These are phyloP conservation scores for Nosema bombycis DNA, from an alignment of 371 early-diverging fungal species.

Conservation along the genomic window DNA sequence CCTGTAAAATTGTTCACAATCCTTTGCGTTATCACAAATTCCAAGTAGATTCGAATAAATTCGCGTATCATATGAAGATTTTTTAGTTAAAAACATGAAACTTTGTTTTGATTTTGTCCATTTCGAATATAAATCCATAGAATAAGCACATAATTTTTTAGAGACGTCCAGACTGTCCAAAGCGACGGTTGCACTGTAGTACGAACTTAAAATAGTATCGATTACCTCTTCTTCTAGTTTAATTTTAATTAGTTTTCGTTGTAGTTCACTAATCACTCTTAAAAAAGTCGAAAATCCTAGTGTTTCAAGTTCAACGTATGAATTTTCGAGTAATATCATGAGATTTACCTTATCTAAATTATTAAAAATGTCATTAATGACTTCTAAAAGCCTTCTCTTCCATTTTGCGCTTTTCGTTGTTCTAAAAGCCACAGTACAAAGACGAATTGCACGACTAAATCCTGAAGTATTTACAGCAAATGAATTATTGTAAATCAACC, in stretches of 20 bases:
- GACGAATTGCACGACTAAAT: conserved; percentile 10
- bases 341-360: not conserved
- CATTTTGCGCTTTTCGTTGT: conserved; percentile 7
- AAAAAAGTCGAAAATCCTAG: not conserved
- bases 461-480: not conserved
- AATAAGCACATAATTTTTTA: conserved; percentile 3
- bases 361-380: conserved; percentile 8
- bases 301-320: not conserved
- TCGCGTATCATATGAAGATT: not conserved
- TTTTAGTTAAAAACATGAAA: conserved; percentile 14
- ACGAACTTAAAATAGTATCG: conserved; percentile 3
- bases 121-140: conserved; percentile 19
- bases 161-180: not conserved
- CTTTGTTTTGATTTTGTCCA: conserved; percentile 19
- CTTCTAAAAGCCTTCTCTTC: conserved; percentile 20
- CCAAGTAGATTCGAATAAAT: conserved; percentile 34
- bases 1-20: conserved; percentile 24
- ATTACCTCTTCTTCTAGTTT: not conserved
- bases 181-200: not conserved
- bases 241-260: not conserved
- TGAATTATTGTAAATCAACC: conserved; percentile 47
- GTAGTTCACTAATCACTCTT: not conserved
- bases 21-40: conserved; percentile 23
- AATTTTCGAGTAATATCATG: not conserved
- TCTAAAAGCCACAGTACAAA: conserved; percentile 28